Conservation (phyloP, 306 rosid species). For the Glycyrrhiza uralensis region DNA sequence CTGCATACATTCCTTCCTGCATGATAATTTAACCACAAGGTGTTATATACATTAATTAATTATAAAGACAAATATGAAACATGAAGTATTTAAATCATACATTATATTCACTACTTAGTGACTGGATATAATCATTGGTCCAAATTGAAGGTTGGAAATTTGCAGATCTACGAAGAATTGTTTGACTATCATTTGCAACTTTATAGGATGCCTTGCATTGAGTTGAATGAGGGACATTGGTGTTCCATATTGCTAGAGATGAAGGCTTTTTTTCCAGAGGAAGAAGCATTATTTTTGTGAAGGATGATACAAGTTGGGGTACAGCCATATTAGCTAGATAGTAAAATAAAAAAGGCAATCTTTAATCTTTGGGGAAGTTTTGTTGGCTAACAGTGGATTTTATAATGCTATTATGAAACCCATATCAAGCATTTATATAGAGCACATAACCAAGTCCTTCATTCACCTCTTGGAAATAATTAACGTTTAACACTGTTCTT, state of each 20-base stretch:
- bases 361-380: too few species aligned
- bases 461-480: too few species aligned
- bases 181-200: background rate
- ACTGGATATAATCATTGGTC: background rate
- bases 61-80: background rate
- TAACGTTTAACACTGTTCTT: too few species aligned
- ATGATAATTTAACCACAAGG: background rate
- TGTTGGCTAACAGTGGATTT: too few species aligned
- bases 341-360: background rate
- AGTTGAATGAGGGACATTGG: background rate
- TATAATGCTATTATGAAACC: too few species aligned
- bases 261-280: background rate
- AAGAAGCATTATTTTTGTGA: background rate
- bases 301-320: background rate
- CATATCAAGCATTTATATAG: too few species aligned
- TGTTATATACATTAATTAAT: too few species aligned
- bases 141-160: conserved; percentile 15
- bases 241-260: background rate
- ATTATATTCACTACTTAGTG: background rate
- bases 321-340: background rate
- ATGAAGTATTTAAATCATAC: background rate
- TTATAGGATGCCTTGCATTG: background rate
- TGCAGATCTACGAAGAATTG: background rate
- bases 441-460: too few species aligned
- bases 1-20: background rate